Evolutionary conservation across 139 green algal genomes (phyloP).

Genomic region (Diplosphaera chodatii): DNA sequence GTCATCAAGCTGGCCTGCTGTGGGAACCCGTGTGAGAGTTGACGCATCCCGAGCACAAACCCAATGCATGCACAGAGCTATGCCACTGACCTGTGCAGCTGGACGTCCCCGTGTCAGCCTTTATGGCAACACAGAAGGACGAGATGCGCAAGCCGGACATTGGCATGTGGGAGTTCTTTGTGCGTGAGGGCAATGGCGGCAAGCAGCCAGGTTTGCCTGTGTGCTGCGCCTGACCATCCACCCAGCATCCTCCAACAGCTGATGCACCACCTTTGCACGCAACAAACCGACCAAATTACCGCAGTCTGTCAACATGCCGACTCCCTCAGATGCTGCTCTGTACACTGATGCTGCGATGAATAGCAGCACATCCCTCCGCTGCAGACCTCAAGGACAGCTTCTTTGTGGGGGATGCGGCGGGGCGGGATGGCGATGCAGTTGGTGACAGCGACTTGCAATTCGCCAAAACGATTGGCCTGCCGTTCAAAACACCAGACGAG

Average conservation of each 20-base stretch:
- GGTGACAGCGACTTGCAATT: constrained; percentile 18
- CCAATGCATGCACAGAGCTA: no score
- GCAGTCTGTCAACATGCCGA: no score
- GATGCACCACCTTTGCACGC: no score
- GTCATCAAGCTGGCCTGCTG: constrained; percentile 31
- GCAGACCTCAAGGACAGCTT: constrained; percentile 48
- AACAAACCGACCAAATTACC: no score
- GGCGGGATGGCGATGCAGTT: constrained; percentile 25
- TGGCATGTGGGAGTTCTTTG: constrained; percentile 72
- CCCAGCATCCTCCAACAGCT: no score
- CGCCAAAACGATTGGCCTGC: constrained; percentile 39
- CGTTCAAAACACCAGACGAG: constrained; percentile 48
- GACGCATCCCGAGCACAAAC: background rate
- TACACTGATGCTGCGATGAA: no score
- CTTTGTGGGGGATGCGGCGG: constrained; percentile 65
- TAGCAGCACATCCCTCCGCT: no score
- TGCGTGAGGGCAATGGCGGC: constrained; percentile 46
- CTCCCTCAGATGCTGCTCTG: no score
- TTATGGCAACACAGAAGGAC: constrained; percentile 40
- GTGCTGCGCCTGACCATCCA: no score
- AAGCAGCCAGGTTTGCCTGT: constrained; percentile 28
- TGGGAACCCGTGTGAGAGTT: background rate
- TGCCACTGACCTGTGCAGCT: constrained; percentile 9
- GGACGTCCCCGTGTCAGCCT: constrained; percentile 25
- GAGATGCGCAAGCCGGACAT: constrained; percentile 51